Evolutionary conservation across 345 rosid species (phyloP).

Genomic region (Corchorus capsularis): DNA sequence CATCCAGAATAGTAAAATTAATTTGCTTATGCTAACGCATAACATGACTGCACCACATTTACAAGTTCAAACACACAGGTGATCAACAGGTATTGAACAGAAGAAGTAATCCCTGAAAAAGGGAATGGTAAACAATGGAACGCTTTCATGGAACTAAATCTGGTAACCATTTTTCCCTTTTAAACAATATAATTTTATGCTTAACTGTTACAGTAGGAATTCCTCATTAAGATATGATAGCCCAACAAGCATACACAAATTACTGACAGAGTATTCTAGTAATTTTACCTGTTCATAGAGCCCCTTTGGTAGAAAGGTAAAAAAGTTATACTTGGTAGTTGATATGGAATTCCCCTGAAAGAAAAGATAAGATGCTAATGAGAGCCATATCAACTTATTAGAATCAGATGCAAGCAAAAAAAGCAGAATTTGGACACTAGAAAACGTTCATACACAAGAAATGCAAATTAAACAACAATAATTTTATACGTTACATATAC

Average conservation of each 20-base stretch:
- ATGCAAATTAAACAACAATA: constrained; percentile 12
- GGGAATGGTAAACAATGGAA: background rate
- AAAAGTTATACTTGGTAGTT: constrained; percentile 94
- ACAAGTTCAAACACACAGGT: background rate
- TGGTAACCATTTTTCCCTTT: constrained; percentile 4
- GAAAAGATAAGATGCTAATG: constrained; percentile 17
- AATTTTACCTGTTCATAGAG: constrained; percentile 92
- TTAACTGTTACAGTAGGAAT: background rate
- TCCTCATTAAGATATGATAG: background rate
- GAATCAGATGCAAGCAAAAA: constrained; percentile 9
- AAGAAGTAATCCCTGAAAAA: background rate
- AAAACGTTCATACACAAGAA: constrained; percentile 2
- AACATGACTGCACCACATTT: background rate
- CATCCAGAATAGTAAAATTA: background rate
- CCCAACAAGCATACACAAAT: background rate
- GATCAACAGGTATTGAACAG: background rate
- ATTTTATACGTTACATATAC: background rate
- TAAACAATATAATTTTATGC: too few relatives aligned
- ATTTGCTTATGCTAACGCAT: background rate
- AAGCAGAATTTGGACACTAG: background rate
- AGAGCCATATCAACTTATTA: constrained; percentile 18
- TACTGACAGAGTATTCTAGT: constrained; percentile 11
- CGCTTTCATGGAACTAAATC: background rate
- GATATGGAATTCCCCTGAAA: constrained; percentile 90
- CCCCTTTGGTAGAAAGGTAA: constrained; percentile 96